These are phyloP conservation scores for Meyerozyma elateridarum DNA, from an alignment of 1,139 yeast species.

Conservation along the genomic window DNA sequence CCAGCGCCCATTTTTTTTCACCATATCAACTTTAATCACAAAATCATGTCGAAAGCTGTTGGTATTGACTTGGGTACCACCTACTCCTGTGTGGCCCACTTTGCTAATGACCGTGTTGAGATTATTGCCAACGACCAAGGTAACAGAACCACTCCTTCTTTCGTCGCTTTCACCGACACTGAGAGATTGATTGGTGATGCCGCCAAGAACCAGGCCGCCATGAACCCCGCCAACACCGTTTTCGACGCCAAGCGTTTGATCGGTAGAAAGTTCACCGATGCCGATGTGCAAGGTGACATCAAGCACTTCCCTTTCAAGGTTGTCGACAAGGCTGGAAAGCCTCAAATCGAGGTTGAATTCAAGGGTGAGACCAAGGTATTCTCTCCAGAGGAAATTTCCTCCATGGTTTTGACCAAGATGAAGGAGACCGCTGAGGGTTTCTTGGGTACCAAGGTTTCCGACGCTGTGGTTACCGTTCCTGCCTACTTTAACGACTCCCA, in stretches of 20 bases:
- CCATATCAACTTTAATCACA: conserved; percentile 2
- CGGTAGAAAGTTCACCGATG: conserved; percentile 59
- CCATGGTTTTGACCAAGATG: conserved; percentile 64
- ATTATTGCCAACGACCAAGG: conserved; percentile 69
- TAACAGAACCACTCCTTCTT: conserved; percentile 68
- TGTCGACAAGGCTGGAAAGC: conserved; percentile 53
- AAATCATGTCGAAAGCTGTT: conserved; percentile 7
- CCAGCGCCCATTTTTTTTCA: background rate
- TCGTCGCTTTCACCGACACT: conserved; percentile 63
- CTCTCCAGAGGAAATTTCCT: conserved; percentile 64
- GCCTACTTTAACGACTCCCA: conserved; percentile 61
- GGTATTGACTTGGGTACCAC: conserved; percentile 19
- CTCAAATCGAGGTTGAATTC: conserved; percentile 56
- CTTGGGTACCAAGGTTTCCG: conserved; percentile 59
- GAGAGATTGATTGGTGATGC: conserved; percentile 70
- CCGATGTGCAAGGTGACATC: conserved; percentile 52
- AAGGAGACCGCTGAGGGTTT: conserved; percentile 63
- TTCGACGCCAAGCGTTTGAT: conserved; percentile 67
- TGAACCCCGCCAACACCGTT: conserved; percentile 62
- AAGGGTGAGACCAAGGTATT: conserved; percentile 62
- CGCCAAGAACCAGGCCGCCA: conserved; percentile 69
- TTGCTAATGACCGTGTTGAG: conserved; percentile 66
- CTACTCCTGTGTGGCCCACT: conserved; percentile 15
- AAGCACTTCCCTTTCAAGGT: conserved; percentile 65
- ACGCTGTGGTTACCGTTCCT: conserved; percentile 73